Percentiles rank a stretch among this genome's conserved stretches.
These are phyloP conservation scores for Abelmoschus esculentus DNA, from an alignment of 345 rosid genomes.

Conservation along the genomic window DNA sequence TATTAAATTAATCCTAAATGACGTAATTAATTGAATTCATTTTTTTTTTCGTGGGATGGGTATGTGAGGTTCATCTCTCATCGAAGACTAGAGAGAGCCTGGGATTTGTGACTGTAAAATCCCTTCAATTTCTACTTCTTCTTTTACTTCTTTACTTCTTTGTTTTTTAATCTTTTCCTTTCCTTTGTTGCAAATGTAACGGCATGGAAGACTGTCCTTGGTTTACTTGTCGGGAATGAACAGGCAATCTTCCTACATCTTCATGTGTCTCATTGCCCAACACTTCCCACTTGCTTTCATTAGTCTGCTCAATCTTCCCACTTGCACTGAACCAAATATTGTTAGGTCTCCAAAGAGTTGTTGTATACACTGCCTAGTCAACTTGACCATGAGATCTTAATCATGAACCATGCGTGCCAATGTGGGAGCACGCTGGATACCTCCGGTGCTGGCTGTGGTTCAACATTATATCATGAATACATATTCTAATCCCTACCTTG, in stretches of 20 bases:
- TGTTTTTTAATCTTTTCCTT: background rate
- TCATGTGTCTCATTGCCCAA: slow-evolving; percentile 17
- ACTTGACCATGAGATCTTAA: too few relatives aligned
- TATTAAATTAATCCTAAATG: too few relatives aligned
- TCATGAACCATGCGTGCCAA: background rate
- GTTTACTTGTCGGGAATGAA: slow-evolving; percentile 53
- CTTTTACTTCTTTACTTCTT: background rate
- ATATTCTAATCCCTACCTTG: too few relatives aligned
- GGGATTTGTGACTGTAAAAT: too few relatives aligned
- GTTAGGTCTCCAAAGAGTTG: slow-evolving; percentile 7
- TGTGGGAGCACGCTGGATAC: background rate
- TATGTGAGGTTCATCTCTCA: background rate
- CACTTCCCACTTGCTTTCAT: background rate
- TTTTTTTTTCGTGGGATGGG: background rate
- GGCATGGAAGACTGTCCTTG: slow-evolving; percentile 29
- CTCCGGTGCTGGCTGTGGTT: background rate
- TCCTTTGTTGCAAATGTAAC: slow-evolving; percentile 25
- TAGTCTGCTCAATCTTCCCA: background rate
- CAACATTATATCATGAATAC: background rate
- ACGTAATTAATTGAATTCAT: too few relatives aligned
- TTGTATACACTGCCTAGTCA: too few relatives aligned
- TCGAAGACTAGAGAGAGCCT: too few relatives aligned
- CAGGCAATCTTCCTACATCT: slow-evolving; percentile 29
- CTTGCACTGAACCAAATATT: slow-evolving; percentile 22
- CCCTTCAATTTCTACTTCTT: background rate